A percentile compares a stretch with the other conserved stretches of the same genome.
Conservation (phyloP, 345 rosid species). For the Conringia planisiliqua region DNA sequence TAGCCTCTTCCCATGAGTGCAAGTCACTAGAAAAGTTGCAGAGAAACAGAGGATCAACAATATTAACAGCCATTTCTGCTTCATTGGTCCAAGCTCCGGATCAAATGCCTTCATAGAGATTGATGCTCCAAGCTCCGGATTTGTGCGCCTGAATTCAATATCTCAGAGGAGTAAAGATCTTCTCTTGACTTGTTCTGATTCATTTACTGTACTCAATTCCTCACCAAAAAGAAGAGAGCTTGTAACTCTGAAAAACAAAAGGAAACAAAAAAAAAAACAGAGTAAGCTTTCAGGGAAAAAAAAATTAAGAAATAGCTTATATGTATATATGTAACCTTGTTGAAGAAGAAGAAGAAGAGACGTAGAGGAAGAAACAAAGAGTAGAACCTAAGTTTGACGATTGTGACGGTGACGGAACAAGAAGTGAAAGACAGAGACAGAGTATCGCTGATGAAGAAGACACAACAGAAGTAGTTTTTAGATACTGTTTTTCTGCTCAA, state of each 20-base stretch:
- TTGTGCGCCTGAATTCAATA: background rate
- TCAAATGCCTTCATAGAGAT: background rate
- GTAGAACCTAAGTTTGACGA: slow-evolving; percentile 6
- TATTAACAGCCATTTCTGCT: slow-evolving; percentile 15
- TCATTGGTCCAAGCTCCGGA: slow-evolving; percentile 18
- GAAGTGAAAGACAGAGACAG: background rate
- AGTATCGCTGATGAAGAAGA: slow-evolving; percentile 5
- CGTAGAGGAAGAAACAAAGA: slow-evolving; percentile 17
- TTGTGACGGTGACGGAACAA: slow-evolving; percentile 7
- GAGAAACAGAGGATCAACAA: slow-evolving; percentile 13
- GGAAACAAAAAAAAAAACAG: background rate
- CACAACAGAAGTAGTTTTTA: slow-evolving; percentile 11
- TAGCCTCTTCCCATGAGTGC: slow-evolving; percentile 10
- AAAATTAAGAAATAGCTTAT: background rate
- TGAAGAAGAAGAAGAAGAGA: slow-evolving; percentile 12
- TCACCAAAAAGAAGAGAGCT: background rate
- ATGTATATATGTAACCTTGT: background rate
- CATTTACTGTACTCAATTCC: slow-evolving; percentile 3
- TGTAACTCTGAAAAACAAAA: background rate
- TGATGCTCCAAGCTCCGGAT: background rate
- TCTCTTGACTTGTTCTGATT: background rate
- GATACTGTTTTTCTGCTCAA: slow-evolving; percentile 25
- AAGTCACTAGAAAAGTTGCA: background rate
- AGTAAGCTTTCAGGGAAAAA: background rate
- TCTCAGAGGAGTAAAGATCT: background rate